Evolutionary conservation across 2,329 filamentous ascomycete genomes (phyloP), one percentile per base, ranked within the genome.

Genomic region (Aphanoascus verrucosus): DNA sequence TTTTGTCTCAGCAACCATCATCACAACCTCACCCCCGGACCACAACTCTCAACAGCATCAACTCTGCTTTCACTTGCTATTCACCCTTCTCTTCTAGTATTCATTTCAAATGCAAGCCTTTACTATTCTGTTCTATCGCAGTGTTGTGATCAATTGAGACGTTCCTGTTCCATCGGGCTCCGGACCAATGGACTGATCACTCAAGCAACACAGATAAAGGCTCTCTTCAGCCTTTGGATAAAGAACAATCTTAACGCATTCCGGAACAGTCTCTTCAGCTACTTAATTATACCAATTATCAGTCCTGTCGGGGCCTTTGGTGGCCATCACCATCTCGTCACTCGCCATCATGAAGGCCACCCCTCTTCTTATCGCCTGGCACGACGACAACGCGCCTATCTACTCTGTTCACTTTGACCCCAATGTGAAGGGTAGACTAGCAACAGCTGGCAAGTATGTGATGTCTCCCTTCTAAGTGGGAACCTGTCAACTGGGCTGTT

Each of bases 321-420:
- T 3, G 3, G 23, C 7, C 23, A 28, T 28, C 23, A 28, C 23
- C 7, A 7, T 7, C 23, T 28, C 7, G 28, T 35, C 31, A 23
- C 49, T 20, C 31, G 34, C 50, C 35, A 28, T 38, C 17, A 98
- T 98, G 93, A 97, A 94, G 80, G 90, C 89, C 67, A 85, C 88
- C 66, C 91, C 93, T 63, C 80, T 98, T 62, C 91, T 97, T 67
- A 91, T 98, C 74, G 88, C 94, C 77, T 98, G 93, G 93, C 94
- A 98, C 73, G 88, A 96, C 71, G 88, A 95, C 67, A 95, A 94
- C 73, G 83, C 88, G 63, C 93, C 93, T 55, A 90, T 98, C 68
- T 98, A 97, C 74, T 96, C 91, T 42, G 88, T 89, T 62, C 91
- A 97, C 70, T 98, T 97, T 68, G 91, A 98, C 68, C 88, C 88